phyloP scores from a whole-genome alignment of 2,329 filamentous ascomycete genomes.

The Talaromyces marneffei region DNA sequence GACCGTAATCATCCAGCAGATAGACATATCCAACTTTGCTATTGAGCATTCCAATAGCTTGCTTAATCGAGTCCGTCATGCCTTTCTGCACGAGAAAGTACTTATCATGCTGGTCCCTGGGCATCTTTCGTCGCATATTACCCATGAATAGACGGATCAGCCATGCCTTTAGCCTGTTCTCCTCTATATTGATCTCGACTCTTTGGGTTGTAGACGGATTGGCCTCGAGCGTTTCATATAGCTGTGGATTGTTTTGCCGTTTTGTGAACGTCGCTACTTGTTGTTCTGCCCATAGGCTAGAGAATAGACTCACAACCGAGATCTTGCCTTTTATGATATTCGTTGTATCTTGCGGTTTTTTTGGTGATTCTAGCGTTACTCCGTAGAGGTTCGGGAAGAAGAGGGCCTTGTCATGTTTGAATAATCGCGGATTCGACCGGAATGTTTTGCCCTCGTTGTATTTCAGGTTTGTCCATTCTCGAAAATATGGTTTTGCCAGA shows the following conservation, averaged over 20 bases:
- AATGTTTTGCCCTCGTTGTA: constrained; percentile 87
- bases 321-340: constrained; percentile 65
- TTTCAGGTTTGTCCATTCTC: constrained; percentile 84
- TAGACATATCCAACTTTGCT: constrained; percentile 92
- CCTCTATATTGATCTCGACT: constrained; percentile 83
- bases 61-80: constrained; percentile 51
- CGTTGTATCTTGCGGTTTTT: constrained; percentile 63
- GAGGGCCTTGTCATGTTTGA: constrained; percentile 72
- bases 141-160: constrained; percentile 52
- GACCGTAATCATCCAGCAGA: constrained; percentile 77
- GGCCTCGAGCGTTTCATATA: constrained; percentile 57
- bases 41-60: constrained; percentile 68
- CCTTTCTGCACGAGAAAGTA: constrained; percentile 58
- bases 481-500: constrained; percentile 84
- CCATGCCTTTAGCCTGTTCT: constrained; percentile 62
- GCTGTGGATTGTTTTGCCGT: constrained; percentile 59
- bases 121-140: constrained; percentile 44
- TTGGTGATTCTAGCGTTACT: constrained; percentile 61
- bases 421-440: constrained; percentile 74
- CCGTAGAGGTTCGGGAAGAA: constrained; percentile 93
- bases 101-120: constrained; percentile 47
- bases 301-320: constrained; percentile 74
- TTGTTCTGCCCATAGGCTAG: constrained; percentile 74
- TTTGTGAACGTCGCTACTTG: constrained; percentile 71
- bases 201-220: constrained; percentile 57